Evolutionary conservation across 257 asterid genomes (phyloP).

Genomic region (Fraxinus excelsior): DNA sequence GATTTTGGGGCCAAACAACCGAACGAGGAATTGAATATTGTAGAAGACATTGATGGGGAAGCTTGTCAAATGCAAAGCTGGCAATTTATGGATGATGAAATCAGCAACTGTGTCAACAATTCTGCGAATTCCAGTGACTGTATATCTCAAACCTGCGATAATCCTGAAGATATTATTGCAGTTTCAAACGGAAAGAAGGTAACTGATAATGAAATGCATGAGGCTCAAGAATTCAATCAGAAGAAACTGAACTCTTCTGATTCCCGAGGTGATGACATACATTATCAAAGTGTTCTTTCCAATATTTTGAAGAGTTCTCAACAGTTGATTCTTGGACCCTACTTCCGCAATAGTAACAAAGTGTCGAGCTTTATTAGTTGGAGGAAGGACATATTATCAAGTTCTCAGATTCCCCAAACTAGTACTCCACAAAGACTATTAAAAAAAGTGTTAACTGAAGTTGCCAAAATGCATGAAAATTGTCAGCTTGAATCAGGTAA

Average conservation of each 20-base stretch:
- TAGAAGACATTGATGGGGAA: conserved; percentile 56
- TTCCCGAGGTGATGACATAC: conserved; percentile 47
- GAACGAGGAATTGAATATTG: conserved; percentile 54
- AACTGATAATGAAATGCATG: conserved; percentile 19
- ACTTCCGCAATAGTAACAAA: conserved; percentile 46
- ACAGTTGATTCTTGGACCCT: conserved; percentile 73
- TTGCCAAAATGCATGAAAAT: conserved; percentile 59
- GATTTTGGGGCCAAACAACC: conserved; percentile 54
- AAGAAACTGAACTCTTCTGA: conserved; percentile 35
- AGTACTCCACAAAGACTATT: conserved; percentile 62
- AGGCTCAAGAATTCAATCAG: conserved; percentile 45
- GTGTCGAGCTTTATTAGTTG: conserved; percentile 72
- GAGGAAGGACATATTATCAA: conserved; percentile 39
- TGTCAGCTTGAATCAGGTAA: conserved; percentile 35
- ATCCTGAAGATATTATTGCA: conserved; percentile 36
- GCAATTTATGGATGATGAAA: conserved; percentile 63
- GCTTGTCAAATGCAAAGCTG: conserved; percentile 60
- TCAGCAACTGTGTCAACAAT: conserved; percentile 57
- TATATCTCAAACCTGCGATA: conserved; percentile 55
- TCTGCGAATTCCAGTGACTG: conserved; percentile 73
- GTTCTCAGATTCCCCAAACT: conserved; percentile 23
- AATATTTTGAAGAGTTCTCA: conserved; percentile 74
- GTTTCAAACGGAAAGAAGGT: conserved; percentile 33
- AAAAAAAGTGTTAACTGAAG: conserved; percentile 74
- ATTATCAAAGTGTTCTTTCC: conserved; percentile 76